Conservation (phyloP, 179 eudicot species). For the Drosera spatulata region DNA sequence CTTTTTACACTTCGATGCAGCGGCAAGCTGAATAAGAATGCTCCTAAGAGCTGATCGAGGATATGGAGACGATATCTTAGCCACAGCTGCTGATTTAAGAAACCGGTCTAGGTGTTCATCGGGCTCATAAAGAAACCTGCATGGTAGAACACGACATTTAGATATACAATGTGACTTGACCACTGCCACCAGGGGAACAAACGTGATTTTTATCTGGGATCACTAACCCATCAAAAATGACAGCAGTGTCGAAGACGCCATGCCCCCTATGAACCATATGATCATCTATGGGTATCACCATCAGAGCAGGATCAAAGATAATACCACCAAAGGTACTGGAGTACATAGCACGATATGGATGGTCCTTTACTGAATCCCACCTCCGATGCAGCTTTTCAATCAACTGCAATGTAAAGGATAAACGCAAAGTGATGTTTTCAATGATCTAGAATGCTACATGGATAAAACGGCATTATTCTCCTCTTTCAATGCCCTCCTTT, state of each 20-base stretch:
- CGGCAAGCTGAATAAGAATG: constrained; percentile 56
- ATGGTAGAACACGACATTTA: not conserved
- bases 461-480: too few species aligned
- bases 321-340: constrained; percentile 71
- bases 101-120: constrained; percentile 65
- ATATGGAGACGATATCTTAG: constrained; percentile 43
- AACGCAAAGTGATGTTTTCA: not conserved
- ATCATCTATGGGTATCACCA: constrained; percentile 72
- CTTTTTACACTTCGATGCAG: constrained; percentile 46
- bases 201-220: not conserved
- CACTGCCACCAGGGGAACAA: not conserved
- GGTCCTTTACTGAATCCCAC: constrained; percentile 34
- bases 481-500: too few species aligned
- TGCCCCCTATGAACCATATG: constrained; percentile 88
- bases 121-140: constrained; percentile 55
- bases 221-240: constrained; percentile 47
- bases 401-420: not conserved
- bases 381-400: constrained; percentile 43
- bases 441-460: not conserved
- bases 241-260: constrained; percentile 76
- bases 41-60: constrained; percentile 33
- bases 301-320: constrained; percentile 57
- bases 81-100: constrained; percentile 51
- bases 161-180: not conserved
- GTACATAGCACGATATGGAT: constrained; percentile 66